Evolutionary conservation across 208 protist species (phyloP).

Genomic region (Plasmodiophora brassicae): DNA sequence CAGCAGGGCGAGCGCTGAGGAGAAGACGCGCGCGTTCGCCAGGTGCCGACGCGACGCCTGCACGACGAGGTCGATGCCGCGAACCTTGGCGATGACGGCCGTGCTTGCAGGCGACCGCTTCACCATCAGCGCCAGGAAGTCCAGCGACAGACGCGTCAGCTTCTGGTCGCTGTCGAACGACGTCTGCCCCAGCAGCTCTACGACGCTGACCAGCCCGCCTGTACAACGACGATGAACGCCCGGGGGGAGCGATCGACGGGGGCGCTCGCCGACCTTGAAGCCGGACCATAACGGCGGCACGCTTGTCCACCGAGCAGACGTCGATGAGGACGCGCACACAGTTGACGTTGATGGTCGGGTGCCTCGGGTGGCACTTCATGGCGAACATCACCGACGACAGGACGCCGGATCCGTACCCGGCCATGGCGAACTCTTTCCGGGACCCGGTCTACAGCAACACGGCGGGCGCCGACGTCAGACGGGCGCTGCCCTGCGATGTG

Average conservation of each 20-base stretch:
- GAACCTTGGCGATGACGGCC: constrained; percentile 22
- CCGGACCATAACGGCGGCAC: neutral
- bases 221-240: neutral
- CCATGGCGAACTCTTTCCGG: neutral
- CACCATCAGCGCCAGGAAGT: neutral
- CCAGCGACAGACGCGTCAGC: neutral
- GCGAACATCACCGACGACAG: neutral
- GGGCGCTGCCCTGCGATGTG: neutral
- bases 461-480: neutral
- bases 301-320: neutral
- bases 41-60: neutral
- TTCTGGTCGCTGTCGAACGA: neutral
- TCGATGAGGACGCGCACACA: neutral
- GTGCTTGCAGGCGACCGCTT: neutral
- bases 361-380: neutral
- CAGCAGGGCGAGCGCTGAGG: neutral
- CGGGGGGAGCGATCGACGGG: neutral
- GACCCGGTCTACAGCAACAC: neutral
- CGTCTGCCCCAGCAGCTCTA: neutral
- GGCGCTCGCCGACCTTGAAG: neutral
- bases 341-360: neutral
- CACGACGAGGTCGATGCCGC: neutral
- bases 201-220: neutral
- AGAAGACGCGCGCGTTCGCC: neutral
- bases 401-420: neutral